Evolutionary conservation across 148 eudicot genomes (phyloP).

Genomic region (Vaccinium macrocarpon): DNA sequence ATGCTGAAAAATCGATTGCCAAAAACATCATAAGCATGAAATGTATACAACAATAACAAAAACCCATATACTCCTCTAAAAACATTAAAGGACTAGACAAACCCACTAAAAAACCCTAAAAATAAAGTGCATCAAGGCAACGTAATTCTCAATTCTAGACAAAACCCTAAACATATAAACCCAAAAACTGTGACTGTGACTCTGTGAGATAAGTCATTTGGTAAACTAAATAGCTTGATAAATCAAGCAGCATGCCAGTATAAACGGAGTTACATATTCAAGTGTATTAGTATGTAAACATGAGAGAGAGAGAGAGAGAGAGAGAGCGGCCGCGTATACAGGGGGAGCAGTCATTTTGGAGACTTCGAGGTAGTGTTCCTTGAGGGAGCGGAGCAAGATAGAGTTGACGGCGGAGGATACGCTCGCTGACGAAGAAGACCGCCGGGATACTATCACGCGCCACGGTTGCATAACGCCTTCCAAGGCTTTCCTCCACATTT

Average conservation of each 20-base stretch:
- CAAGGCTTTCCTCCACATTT: slow-evolving; percentile 27
- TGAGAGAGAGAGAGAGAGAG: background rate
- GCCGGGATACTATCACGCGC: slow-evolving; percentile 29
- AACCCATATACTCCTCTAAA: background rate
- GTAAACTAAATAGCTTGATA: background rate
- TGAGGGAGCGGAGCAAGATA: slow-evolving; percentile 65
- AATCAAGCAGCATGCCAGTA: background rate
- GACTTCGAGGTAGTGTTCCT: slow-evolving; percentile 76
- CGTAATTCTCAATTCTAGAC: background rate
- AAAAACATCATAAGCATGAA: background rate
- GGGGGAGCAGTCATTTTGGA: slow-evolving; percentile 72
- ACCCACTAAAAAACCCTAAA: background rate
- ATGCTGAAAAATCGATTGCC: background rate
- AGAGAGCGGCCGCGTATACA: slow-evolving; percentile 9
- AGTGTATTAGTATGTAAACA: background rate
- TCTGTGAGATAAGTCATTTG: background rate
- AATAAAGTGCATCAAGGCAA: background rate
- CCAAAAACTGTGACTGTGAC: background rate
- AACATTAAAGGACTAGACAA: background rate
- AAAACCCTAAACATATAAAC: background rate
- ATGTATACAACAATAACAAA: background rate
- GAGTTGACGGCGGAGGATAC: slow-evolving; percentile 61
- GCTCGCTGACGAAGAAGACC: slow-evolving; percentile 20
- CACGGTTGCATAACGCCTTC: slow-evolving; percentile 25
- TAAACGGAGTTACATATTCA: background rate